These are phyloP conservation scores for Trichoderma cornu-damae DNA, from an alignment of 2,329 filamentous ascomycete genomes.

Conservation along the genomic window DNA sequence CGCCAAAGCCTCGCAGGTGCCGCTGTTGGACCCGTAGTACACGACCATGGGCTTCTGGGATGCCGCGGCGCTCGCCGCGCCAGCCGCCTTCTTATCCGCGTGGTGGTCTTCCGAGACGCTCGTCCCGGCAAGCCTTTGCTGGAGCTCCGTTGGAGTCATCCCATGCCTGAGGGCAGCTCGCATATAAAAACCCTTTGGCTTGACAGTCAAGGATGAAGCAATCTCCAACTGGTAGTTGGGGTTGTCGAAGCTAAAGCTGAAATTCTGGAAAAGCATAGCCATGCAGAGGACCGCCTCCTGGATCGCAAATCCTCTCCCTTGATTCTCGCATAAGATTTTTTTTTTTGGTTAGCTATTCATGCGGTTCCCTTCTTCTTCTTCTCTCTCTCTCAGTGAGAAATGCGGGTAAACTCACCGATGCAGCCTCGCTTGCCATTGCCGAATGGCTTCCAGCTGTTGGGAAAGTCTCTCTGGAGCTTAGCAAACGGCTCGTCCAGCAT, in stretches of 20 bases:
- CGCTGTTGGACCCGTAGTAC: constrained; percentile 68
- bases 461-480: constrained; percentile 54
- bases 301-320: constrained; percentile 68
- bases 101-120: constrained; percentile 21
- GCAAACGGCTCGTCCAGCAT: constrained; percentile 67
- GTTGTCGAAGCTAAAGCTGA: constrained; percentile 60
- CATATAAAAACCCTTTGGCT: constrained; percentile 60
- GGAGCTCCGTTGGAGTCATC: constrained; percentile 43
- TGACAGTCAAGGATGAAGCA: constrained; percentile 55
- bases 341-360: too few species aligned
- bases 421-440: constrained; percentile 66
- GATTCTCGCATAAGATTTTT: too few species aligned
- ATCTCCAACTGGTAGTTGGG: constrained; percentile 53
- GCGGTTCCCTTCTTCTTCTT: too few species aligned
- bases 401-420: too few species aligned
- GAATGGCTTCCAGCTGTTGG: constrained; percentile 66
- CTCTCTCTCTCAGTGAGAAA: too few species aligned
- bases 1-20: constrained; percentile 67
- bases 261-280: constrained; percentile 64
- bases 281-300: constrained; percentile 62
- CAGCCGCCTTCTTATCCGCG: background rate
- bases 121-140: constrained; percentile 39
- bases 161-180: constrained; percentile 50
- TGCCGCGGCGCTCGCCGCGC: background rate
- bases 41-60: constrained; percentile 52